phyloP scores from a whole-genome alignment of 2,329 filamentous ascomycete species.

The Curvularia hawaiiensis region DNA sequence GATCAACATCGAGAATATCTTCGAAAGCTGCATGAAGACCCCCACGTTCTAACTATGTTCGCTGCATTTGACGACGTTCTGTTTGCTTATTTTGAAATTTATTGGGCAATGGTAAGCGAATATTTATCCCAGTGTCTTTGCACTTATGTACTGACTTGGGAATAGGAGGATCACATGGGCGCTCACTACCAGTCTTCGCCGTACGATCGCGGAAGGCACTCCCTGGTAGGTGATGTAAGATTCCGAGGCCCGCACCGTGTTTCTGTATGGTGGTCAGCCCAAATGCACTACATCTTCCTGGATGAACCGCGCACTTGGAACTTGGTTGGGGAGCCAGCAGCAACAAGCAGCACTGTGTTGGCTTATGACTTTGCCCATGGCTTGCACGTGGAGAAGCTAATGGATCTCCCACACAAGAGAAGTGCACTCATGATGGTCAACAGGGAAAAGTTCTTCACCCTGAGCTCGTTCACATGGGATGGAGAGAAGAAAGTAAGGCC shows the following conservation, averaged over 20 bases:
- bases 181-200: slow-evolving; percentile 62
- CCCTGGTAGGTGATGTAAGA: slow-evolving; percentile 61
- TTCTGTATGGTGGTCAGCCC: slow-evolving; percentile 62
- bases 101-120: slow-evolving; percentile 69
- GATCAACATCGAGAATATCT: slow-evolving; percentile 78
- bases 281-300: slow-evolving; percentile 65
- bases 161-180: slow-evolving; percentile 63
- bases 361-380: slow-evolving; percentile 78
- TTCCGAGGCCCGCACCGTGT: slow-evolving; percentile 62
- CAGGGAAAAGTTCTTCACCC: slow-evolving; percentile 71
- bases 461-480: slow-evolving; percentile 60
- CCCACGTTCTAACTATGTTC: slow-evolving; percentile 72
- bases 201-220: slow-evolving; percentile 65
- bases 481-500: slow-evolving; percentile 44
- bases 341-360: slow-evolving; percentile 70
- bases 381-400: slow-evolving; percentile 72
- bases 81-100: slow-evolving; percentile 82
- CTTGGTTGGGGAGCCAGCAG: slow-evolving; percentile 72
- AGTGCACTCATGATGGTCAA: slow-evolving; percentile 69
- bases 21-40: slow-evolving; percentile 69
- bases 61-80: slow-evolving; percentile 72
- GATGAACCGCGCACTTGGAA: slow-evolving; percentile 62
- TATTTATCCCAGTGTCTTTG: not conserved
- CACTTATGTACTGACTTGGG: slow-evolving; percentile 22
- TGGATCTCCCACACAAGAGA: slow-evolving; percentile 74